Conservation (phyloP, 2,329 filamentous ascomycete species). For the Colletotrichum zoysiae region DNA sequence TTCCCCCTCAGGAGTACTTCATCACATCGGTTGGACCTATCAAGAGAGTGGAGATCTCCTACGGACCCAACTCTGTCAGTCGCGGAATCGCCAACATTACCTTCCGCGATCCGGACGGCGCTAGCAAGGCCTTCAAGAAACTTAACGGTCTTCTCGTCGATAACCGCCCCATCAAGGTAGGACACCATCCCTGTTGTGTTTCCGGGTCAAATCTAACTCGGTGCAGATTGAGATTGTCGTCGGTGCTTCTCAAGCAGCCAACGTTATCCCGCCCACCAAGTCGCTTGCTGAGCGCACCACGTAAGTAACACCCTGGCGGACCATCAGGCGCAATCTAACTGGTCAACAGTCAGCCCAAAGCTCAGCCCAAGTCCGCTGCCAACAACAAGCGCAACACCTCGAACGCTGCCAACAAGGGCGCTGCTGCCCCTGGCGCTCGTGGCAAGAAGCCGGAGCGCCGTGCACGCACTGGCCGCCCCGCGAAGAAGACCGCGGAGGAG, state of each 20-base stretch:
- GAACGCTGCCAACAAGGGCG: slow-evolving; percentile 57
- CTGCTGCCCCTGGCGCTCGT: slow-evolving; percentile 58
- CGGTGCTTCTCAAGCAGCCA: slow-evolving; percentile 78
- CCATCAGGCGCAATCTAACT: slow-evolving; percentile 42
- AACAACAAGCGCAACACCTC: slow-evolving; percentile 73
- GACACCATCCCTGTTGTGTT: slow-evolving; percentile 39
- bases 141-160: slow-evolving; percentile 94
- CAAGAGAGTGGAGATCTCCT: slow-evolving; percentile 91
- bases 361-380: slow-evolving; percentile 86
- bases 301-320: slow-evolving; percentile 57
- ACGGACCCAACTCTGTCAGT: slow-evolving; percentile 92
- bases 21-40: slow-evolving; percentile 86
- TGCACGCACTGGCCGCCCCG: slow-evolving; percentile 71
- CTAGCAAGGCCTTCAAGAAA: slow-evolving; percentile 84
- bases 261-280: slow-evolving; percentile 75
- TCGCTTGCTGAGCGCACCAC: slow-evolving; percentile 86
- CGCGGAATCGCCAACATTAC: slow-evolving; percentile 92
- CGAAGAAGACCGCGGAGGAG: slow-evolving; percentile 93
- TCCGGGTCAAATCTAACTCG: slow-evolving; percentile 43
- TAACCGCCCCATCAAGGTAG: slow-evolving; percentile 88
- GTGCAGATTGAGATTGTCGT: slow-evolving; percentile 89
- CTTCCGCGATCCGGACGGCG: slow-evolving; percentile 85
- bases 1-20: slow-evolving; percentile 92
- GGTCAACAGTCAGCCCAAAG: slow-evolving; percentile 68
- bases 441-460: slow-evolving; percentile 65